Base-by-base conservation (phyloP, 441 rosid species). In the Corymbia citriodora region DNA sequence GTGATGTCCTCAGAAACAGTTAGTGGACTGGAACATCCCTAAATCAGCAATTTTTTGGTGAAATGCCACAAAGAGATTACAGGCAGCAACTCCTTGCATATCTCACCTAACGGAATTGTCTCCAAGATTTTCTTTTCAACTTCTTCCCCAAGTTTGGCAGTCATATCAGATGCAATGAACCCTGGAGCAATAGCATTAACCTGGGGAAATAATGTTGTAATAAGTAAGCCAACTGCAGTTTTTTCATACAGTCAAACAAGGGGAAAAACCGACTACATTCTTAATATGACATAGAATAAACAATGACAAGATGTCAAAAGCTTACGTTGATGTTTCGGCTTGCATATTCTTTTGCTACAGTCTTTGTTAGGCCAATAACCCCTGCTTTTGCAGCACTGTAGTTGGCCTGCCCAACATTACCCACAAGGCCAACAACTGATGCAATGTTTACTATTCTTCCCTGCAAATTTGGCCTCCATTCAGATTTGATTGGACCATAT, bases 341-440 rank as follows among this genome's bases (percentile, higher is more conserved):
- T 1, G 98, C 95, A 94, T 94, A 95, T 91, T 98, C 99, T 95
- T 90, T 97, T 18, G 99, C 99, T 81, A 93, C 96, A 89, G 95
- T 90, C 94, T 97, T 98, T 65, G 98, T 96, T 54, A 98, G 88
- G 72, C 98, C 96, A 94, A 98, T 97, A 91, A 98, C 99, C 92
- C 99, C 98, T 25, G 97, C 99, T 94, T 98, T 98, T 87, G 99
- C 97, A 87, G 99, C 99, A 91, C 97, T 96, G 90, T 97, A 98
- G 94, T 98, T 97, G 92, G 99, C 99, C 95, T 98, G 99, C 61
- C 99, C 99, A 59, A 74, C 89, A 36, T 97, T 98, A 90, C 98
- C 99, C 91, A 97, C 95, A 89, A 98, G 94, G 91, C 99, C 99
- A 90, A 96, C 98, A 74, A 97, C 98, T 55, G 99, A 97, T 13